Evolutionary conservation across 1,284 basidiomycete genomes (phyloP), one percentile per base, ranked within the genome.

Genomic region (Boletus mariae): DNA sequence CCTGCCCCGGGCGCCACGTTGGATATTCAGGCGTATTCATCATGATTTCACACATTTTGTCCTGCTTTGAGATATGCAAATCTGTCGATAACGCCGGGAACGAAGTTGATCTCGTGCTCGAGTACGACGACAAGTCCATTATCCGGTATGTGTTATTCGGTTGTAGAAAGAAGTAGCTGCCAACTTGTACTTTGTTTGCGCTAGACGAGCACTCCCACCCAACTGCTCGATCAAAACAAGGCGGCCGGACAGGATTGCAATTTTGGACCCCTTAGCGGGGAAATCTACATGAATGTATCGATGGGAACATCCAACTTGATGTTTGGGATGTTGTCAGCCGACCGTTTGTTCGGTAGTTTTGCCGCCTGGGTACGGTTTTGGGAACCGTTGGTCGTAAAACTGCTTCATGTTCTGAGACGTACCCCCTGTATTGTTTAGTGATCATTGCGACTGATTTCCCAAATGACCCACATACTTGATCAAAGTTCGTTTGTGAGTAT

Each of bases 11-110:
- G 17, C 42, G 49, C 26, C 34, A 50, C 8, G 42, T 50, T 35
- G 42, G 49, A 23, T 12, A 37, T 12, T 50, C 42, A 4, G 42
- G 4, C 13, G 25, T 50, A 15, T 50, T 50, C 32, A 29, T 45
- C 42, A 45, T 31, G 42, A 37, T 50, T 1, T 26, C 49, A 2
- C 43, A 51, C 34, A 50, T 38, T 32, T 11, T 50, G 34, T 15
- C 32, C 17, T 50, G 49, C 42, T 50, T 45, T 25, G 42, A 50
- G 17, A 29, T 50, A 6, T 31, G 23, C 41, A 49, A 44, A 26
- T 32, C 41, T 26, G 41, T 49, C 3, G 41, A 49, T 29, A 11
- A 35, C 12, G 41, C 32, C 2, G 42, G 49, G 26, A 45, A 45
- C 5, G 34, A 44, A 23, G 17, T 29, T 4, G 42, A 37, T 10